These are phyloP conservation scores for Guyanaporus albipodus DNA, from an alignment of 768 basidiomycete genomes.

Conservation along the genomic window DNA sequence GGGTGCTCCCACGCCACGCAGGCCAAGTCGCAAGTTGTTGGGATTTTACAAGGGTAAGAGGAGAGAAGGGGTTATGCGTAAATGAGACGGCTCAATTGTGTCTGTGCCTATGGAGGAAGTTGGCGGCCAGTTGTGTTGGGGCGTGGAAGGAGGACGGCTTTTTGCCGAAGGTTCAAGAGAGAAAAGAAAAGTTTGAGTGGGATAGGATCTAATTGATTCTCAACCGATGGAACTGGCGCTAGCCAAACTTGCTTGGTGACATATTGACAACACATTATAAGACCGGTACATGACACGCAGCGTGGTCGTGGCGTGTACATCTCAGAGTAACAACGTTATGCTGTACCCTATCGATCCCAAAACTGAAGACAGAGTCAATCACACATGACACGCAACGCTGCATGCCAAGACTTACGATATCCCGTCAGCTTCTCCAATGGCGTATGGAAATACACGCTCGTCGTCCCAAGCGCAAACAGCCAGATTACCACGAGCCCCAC, in stretches of 20 bases:
- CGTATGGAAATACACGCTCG: slow-evolving; percentile 87
- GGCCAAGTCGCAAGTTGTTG: slow-evolving; percentile 25
- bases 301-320: background rate
- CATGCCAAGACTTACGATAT: slow-evolving; percentile 57
- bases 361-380: slow-evolving; percentile 24
- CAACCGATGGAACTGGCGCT: no score
- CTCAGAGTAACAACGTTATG: slow-evolving; percentile 26
- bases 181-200: background rate
- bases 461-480: slow-evolving; percentile 73
- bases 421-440: slow-evolving; percentile 86
- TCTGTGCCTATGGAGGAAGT: slow-evolving; percentile 12
- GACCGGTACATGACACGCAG: background rate
- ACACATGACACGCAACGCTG: background rate
- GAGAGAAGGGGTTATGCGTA: slow-evolving; percentile 7
- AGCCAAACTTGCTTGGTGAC: no score
- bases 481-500: slow-evolving; percentile 54
- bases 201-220: no score
- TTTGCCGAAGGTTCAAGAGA: slow-evolving; percentile 7
- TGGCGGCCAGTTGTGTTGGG: slow-evolving; percentile 41
- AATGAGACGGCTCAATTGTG: slow-evolving; percentile 11
- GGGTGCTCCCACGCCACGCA: no score
- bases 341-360: slow-evolving; percentile 36
- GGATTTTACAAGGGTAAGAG: slow-evolving; percentile 22
- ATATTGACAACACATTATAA: background rate
- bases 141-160: slow-evolving; percentile 43